phyloP scores from a whole-genome alignment of 148 eudicot genomes.

The Diospyros kaki region DNA sequence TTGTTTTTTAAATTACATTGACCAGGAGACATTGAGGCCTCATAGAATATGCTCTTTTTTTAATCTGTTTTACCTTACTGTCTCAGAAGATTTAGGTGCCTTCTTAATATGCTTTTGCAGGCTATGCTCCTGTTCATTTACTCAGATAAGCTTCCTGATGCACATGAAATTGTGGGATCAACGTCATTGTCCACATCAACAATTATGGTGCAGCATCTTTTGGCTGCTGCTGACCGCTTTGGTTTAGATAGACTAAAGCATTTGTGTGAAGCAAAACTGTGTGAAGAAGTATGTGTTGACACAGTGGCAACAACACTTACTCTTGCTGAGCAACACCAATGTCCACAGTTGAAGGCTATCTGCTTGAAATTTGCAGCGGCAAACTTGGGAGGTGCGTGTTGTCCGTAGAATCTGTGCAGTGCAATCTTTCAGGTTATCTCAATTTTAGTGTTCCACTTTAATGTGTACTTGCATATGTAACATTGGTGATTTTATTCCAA shows the following conservation, averaged over 20 bases:
- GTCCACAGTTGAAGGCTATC: slow-evolving; percentile 69
- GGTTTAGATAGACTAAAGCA: slow-evolving; percentile 77
- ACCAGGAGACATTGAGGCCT: too few species aligned
- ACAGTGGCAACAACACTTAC: slow-evolving; percentile 85
- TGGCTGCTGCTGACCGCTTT: slow-evolving; percentile 95
- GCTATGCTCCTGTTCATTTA: slow-evolving; percentile 73
- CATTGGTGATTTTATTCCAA: neutral
- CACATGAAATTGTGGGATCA: slow-evolving; percentile 56
- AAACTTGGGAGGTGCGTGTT: slow-evolving; percentile 96
- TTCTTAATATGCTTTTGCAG: slow-evolving; percentile 38
- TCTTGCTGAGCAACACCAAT: slow-evolving; percentile 80
- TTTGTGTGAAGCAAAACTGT: slow-evolving; percentile 75
- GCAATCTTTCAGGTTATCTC: slow-evolving; percentile 49
- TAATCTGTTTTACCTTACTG: neutral
- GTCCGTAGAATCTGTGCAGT: slow-evolving; percentile 45
- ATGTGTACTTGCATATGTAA: slow-evolving; percentile 8
- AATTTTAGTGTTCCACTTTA: slow-evolving; percentile 25
- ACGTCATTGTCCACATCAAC: slow-evolving; percentile 43
- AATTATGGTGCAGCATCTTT: slow-evolving; percentile 77
- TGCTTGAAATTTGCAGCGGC: slow-evolving; percentile 85
- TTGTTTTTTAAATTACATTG: too few species aligned
- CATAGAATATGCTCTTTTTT: neutral
- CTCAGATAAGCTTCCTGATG: slow-evolving; percentile 71
- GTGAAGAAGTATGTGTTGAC: slow-evolving; percentile 64
- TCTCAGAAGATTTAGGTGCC: slow-evolving; percentile 2